Percentiles rank a stretch among this genome's conserved stretches.
Conservation (phyloP, 345 rosid genomes). For the Noccaea bulbosa region DNA sequence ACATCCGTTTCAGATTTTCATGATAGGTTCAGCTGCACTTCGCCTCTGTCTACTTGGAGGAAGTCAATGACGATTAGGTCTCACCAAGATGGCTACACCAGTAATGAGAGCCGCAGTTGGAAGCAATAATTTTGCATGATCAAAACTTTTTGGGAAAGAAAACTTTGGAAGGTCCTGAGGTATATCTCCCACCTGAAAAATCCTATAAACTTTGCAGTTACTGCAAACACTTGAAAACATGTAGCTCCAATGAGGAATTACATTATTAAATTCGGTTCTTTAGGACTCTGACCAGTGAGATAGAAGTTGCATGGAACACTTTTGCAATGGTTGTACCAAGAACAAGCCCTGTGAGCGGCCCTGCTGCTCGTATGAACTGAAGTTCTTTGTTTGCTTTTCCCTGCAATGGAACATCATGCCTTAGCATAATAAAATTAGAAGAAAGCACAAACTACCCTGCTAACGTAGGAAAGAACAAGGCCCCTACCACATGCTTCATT, state of each 20-base stretch:
- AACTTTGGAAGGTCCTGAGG: slow-evolving; percentile 95
- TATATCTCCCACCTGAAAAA: slow-evolving; percentile 86
- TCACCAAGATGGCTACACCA: slow-evolving; percentile 98
- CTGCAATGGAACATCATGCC: slow-evolving; percentile 50
- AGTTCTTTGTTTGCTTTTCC: slow-evolving; percentile 88
- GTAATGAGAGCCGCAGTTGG: slow-evolving; percentile 93
- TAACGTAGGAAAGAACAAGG: slow-evolving; percentile 9
- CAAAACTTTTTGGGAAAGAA: slow-evolving; percentile 73
- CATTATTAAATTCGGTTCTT: not conserved
- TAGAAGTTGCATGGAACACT: slow-evolving; percentile 72
- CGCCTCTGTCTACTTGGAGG: slow-evolving; percentile 1
- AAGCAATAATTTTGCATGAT: slow-evolving; percentile 65
- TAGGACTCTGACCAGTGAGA: slow-evolving; percentile 73
- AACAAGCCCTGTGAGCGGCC: slow-evolving; percentile 90
- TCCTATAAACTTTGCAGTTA: slow-evolving; percentile 25
- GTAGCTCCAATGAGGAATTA: not conserved
- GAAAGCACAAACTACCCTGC: not conserved
- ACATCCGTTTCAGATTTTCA: slow-evolving; percentile 2
- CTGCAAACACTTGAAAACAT: not conserved
- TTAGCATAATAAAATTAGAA: slow-evolving; percentile 13
- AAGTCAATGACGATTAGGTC: slow-evolving; percentile 36
- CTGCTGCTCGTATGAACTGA: slow-evolving; percentile 82
- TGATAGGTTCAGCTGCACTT: slow-evolving; percentile 34
- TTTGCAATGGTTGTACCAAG: slow-evolving; percentile 81
- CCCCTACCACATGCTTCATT: slow-evolving; percentile 89